Base-by-base conservation (phyloP, 306 rosid genomes). In the Gleditsia sinensis region DNA sequence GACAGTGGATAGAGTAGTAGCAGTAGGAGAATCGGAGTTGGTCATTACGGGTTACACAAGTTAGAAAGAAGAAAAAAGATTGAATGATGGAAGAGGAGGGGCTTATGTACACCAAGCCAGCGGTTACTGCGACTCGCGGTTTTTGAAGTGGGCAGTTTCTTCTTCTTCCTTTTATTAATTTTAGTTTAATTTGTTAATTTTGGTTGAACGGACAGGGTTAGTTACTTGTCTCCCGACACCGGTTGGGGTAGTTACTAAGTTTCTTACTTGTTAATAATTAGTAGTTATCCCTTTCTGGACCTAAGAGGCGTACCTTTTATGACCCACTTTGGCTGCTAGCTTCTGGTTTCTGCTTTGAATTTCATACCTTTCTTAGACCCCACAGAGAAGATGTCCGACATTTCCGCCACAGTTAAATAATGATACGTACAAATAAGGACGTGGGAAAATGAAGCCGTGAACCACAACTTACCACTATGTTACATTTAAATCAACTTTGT, bases 121-220 rank as follows among this genome's bases (percentile, higher is more conserved):
- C 82, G 49, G 72, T 78, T 60, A 78, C 54, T 63, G 45, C 46
- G 13, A 36, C 71, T 49, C 57, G n/a, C 45, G 21, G 0, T 43
- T 39, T 39, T 67, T 17, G 11, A 10, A 40, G 32, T 39, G 34
- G 66, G 33, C 77, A 37, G 77, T 70, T 78, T 69, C 45, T 48
- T 17, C 16, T 46, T n/a, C 21, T 7, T 1, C 1, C 7, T 13
- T 0, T 21, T n/a, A n/a, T n/a, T n/a, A n/a, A 34, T 20, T 36
- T 7, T n/a, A n/a, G n/a, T 17, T 42, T 13, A 19, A 51, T 14
- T 24, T 24, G 28, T 7, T 14, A 6, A 33, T 16, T 58, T 28
- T 34, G 39, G 39, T 7, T 4, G 39, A 7, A 34, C 39, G 5
- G 39, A 4, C 39, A 7, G 14, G 16, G 45, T 40, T 40, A 6